Base-by-base conservation (phyloP, 495 filamentous ascomycete genomes). In the Hypomontagnella monticulosa region DNA sequence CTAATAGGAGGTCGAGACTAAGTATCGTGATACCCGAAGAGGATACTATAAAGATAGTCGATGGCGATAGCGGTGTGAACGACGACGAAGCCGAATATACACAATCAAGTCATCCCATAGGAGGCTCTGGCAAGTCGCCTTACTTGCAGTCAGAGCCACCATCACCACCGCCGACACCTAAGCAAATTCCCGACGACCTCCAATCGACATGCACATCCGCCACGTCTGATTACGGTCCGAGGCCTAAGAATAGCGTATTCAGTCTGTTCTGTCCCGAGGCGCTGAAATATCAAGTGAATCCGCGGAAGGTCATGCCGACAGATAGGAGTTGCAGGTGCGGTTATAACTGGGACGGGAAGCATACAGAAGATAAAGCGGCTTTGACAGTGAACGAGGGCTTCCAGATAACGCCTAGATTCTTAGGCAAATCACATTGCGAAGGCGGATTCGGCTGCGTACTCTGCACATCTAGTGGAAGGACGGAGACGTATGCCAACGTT, bases 191-290 rank as follows among this genome's bases (percentile, higher is more conserved):
- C 14, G 71, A 74, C n/a, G 70, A 76, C 47, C 42, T 61, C 16
- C 63, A 63, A 44, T 75, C 65, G 19, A 51, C 46, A 40, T 52
- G 20, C 53, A 57, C 63, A 9, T 61, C 41, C 16, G 54, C 43
- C 38, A 44, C 64, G 10, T 48, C 51, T 16, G 52, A 47, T 33
- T 50, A 37, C 14, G 46, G 56, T 4, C 49, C 5, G 3, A 67
- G 70, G 6, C 74, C 74, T 16, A 73, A 70, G 62, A 79, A 79
- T 53, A 73, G 72, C 59, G 76, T 78, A 33, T 79, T 79, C 37
- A 75, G 74, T 59, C 64, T 75, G 38, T 78, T 78, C 44, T 78
- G 76, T 51, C 61, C 76, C 4, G 67, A 77, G 27, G 76, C 75
- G 4, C 67, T 78, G 62, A 68, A 71, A 34, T 72, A 75, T 14